Evolutionary conservation across 2,329 filamentous ascomycete species (phyloP), one percentile per base, ranked within the genome.

Genomic region (Phaeomoniella chlamydospora): DNA sequence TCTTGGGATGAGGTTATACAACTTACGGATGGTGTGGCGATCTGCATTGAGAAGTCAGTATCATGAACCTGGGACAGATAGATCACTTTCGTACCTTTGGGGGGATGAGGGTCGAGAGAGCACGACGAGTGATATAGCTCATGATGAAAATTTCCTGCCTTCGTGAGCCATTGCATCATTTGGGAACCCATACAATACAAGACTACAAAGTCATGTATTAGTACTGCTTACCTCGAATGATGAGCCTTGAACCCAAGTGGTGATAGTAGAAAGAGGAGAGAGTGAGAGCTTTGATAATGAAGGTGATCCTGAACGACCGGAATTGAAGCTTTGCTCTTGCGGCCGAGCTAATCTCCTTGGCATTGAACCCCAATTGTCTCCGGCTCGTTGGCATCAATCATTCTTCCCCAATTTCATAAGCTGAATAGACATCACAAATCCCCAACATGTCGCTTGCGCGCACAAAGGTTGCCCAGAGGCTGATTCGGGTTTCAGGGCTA

Each of bases 61-160:
- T 26, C 22, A 26, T 6, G 6, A 9, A n/a, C 22, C 6, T 33
- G 34, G 15, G 29, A 17, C 13, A 26, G 15, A 36, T 37, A 39
- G 37, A 39, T 33, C 35, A n/a, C n/a, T 41, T 43, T 51, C 70
- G 51, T 70, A 94, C 88, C 86, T 98, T 98, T 58, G 92, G 90
- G 53, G 92, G 92, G 56, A 98, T 94, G 65, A 98, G 80, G 72
- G 92, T 94, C 61, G 90, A 96, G 59, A 94, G 80, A 73, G 76
- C 82, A 68, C 87, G 79, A 67, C 82, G 83, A 57, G 78, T 75
- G 57, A 92, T 73, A 76, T 78, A 90, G 74, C 85, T 94, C 87
- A 94, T 94, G 66, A 68, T 84, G 72, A 61, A 54, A 26, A n/a
- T 26, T 6, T 26, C n/a, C 22, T 26, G 22, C 6, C n/a, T 26